Evolutionary conservation across 140 eudicot species (phyloP), one percentile per base, ranked within the genome.

Genomic region (Cichorium intybus): DNA sequence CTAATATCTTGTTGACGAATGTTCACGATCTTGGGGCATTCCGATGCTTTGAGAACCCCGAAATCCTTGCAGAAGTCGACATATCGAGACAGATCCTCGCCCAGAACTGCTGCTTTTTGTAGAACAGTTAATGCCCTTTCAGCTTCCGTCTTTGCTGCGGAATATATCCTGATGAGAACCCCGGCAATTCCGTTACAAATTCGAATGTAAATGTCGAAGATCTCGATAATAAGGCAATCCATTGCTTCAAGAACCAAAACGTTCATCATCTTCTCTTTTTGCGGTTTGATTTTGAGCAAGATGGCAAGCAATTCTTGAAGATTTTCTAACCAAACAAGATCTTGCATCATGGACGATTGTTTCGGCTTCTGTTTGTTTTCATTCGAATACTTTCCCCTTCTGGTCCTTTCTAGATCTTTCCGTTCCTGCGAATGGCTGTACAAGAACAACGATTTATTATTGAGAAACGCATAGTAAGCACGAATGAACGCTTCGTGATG

Each of bases 151-250:
- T 69, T 88, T 12, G 76, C 84, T 3, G 48, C 75, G 0, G 89
- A 67, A 7, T 83, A 70, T 33, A 79, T 60, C 52, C 70, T 71
- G 58, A 73, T 21, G 8, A 88, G 66, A 69, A 81, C 73, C 18
- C 43, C 53, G 6, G 95, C 87, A 17, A 92, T 85, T 16, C 87
- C 87, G 0, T 78, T 70, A 58, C 95, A 87, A n/a, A 92, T 85
- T 37, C 66, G 73, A 64, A 80, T 72, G 41, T 92, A 92, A 20
- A 81, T 51, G 21, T 83, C 95, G 43, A 82, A 85, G 12, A 88
- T 77, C 74, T 92, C 98, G 5, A 88, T 75, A 8, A 88, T 57
- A 11, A 92, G 35, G 60, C 92, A 80, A 50, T 92, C 87, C 95
- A 92, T 88, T 17, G 85, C 96, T 50, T 83, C 92, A 7, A 82